Evolutionary conservation across 106 monocot genomes (phyloP).

Genomic region (Platanthera zijinensis): DNA sequence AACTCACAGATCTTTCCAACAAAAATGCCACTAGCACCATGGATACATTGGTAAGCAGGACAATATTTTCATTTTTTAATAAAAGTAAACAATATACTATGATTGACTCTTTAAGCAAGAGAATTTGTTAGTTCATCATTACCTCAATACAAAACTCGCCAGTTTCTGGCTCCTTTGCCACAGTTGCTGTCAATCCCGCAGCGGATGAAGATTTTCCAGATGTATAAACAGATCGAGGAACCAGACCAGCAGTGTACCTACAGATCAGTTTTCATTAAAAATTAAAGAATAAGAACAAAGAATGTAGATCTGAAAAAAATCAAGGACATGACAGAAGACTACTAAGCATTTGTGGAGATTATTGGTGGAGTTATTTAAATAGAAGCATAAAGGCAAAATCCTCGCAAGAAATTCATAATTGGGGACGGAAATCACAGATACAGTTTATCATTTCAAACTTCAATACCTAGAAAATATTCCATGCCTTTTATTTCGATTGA

Average conservation of each 20-base stretch:
- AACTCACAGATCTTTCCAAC: neutral
- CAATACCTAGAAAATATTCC: neutral
- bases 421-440: no score
- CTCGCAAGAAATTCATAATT: no score
- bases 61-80: neutral
- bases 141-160: constrained; percentile 99
- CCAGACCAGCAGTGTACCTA: constrained; percentile 77
- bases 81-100: neutral
- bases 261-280: constrained; percentile 1
- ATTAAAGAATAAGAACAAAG: neutral
- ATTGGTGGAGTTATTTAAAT: no score
- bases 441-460: no score
- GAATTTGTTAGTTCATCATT: neutral
- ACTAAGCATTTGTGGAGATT: no score
- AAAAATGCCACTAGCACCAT: neutral
- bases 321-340: no score
- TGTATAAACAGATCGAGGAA: constrained; percentile 98
- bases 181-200: constrained; percentile 96
- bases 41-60: neutral
- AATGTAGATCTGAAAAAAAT: neutral
- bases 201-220: constrained; percentile 99
- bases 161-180: constrained; percentile 97
- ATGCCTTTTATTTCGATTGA: neutral
- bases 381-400: no score
- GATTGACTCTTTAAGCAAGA: neutral